These are phyloP conservation scores for Fusarium ramigenum DNA, from an alignment of 2,329 filamentous ascomycete species.

Conservation along the genomic window DNA sequence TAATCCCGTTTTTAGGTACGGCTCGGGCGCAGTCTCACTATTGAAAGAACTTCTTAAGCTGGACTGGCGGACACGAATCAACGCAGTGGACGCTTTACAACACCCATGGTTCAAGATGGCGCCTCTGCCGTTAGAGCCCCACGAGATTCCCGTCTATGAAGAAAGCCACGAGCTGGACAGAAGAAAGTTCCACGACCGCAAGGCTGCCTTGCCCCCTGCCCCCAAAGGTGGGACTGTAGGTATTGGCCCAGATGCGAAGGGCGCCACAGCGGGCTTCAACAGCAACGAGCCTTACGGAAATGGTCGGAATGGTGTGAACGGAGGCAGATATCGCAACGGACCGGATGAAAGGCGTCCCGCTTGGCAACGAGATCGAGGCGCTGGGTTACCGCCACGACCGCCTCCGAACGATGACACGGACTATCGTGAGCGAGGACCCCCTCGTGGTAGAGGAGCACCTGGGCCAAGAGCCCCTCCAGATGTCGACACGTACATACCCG, in stretches of 20 bases:
- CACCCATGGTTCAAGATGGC: constrained; percentile 88
- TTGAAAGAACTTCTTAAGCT: constrained; percentile 85
- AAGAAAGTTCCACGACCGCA: constrained; percentile 87
- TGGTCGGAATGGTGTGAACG: constrained; percentile 58
- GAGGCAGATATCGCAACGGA: constrained; percentile 54
- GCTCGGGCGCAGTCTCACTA: constrained; percentile 78
- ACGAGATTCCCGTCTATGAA: constrained; percentile 90
- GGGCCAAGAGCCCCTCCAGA: constrained; percentile 48
- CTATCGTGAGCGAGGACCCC: constrained; percentile 50
- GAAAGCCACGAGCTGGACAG: constrained; percentile 97
- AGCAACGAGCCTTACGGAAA: constrained; percentile 60
- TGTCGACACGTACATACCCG: constrained; percentile 62
- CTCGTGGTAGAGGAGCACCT: constrained; percentile 46
- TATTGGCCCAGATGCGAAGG: constrained; percentile 67
- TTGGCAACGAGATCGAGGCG: constrained; percentile 63
- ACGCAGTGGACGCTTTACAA: constrained; percentile 91
- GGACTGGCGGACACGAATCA: constrained; percentile 88
- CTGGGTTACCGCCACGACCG: constrained; percentile 59
- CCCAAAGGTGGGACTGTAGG: constrained; percentile 92
- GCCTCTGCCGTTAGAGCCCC: constrained; percentile 81
- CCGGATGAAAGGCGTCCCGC: constrained; percentile 61
- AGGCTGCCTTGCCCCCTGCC: constrained; percentile 84
- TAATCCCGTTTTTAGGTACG: constrained; percentile 59
- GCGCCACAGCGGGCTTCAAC: constrained; percentile 58
- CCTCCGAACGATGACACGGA: constrained; percentile 49